A percentile compares a stretch with the other conserved stretches of the same genome.
Evolutionary conservation across 345 rosid genomes (phyloP).

Genomic region (Euphorbia lathyris): DNA sequence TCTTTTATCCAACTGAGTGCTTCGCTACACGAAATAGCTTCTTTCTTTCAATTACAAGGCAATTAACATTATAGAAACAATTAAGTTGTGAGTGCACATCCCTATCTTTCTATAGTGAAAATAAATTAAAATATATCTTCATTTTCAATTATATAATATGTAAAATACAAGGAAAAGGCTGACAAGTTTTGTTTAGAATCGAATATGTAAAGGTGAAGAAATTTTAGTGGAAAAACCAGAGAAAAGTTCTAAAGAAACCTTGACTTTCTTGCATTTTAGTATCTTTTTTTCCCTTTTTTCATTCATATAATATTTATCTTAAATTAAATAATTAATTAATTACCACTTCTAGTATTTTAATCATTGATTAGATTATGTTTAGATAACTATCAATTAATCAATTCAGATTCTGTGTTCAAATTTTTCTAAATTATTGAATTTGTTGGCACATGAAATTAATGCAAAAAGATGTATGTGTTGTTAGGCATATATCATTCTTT

Average conservation of each 20-base stretch:
- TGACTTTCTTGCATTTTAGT: conserved; percentile 16
- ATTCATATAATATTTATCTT: background rate
- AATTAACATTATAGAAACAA: background rate
- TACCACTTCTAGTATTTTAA: background rate
- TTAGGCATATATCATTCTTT: no score
- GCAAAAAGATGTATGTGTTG: no score
- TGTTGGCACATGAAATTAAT: no score
- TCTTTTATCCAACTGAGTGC: no score
- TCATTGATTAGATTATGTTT: background rate
- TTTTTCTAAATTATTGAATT: background rate
- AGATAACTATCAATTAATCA: background rate
- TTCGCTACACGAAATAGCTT: no score
- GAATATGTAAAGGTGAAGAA: conserved; percentile 16
- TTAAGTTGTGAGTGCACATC: conserved; percentile 7
- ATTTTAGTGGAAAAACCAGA: background rate
- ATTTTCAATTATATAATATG: background rate
- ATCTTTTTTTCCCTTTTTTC: background rate
- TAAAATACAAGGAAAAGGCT: background rate
- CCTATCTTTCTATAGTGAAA: conserved; percentile 6
- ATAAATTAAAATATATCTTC: background rate
- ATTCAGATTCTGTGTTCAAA: background rate
- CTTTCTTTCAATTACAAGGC: background rate
- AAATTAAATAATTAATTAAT: background rate
- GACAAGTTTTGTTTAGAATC: conserved; percentile 7
- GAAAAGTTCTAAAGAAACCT: background rate